phyloP scores from a whole-genome alignment of 441 rosid genomes.

The Capsella rubella region DNA sequence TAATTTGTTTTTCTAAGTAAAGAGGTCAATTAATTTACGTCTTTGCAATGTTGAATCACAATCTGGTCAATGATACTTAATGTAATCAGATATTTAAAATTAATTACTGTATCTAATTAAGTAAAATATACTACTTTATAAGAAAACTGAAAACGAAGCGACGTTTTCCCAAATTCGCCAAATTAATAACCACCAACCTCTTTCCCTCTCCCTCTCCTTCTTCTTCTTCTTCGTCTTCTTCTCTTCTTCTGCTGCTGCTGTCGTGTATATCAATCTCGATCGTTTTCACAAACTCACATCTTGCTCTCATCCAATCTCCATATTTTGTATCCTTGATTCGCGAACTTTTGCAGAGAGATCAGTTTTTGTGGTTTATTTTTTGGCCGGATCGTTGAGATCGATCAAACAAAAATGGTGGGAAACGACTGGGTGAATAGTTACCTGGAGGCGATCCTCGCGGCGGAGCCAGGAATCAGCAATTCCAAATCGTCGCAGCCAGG shows the following conservation, averaged over 20 bases:
- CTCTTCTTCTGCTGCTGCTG: too few species aligned
- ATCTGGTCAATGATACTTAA: neutral
- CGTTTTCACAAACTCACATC: conserved; percentile 11
- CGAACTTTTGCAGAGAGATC: neutral
- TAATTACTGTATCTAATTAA: neutral
- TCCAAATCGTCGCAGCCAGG: conserved; percentile 58
- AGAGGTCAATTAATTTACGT: neutral
- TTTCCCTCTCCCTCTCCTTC: neutral
- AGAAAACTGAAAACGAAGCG: neutral
- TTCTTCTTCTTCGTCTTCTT: conserved; percentile 2
- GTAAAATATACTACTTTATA: neutral
- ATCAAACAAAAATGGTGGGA: conserved; percentile 49
- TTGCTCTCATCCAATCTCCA: neutral
- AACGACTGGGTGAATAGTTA: conserved; percentile 66
- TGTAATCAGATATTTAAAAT: neutral
- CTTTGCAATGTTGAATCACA: neutral
- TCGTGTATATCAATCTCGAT: too few species aligned
- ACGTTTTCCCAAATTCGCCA: neutral
- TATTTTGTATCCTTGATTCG: conserved; percentile 4
- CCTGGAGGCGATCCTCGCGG: conserved; percentile 60
- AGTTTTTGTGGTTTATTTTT: neutral
- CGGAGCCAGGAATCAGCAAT: conserved; percentile 54
- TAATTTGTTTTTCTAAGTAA: neutral
- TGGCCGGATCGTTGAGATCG: neutral
- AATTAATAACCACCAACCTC: neutral